A percentile compares a stretch with the other conserved stretches of the same genome.
These are phyloP conservation scores for Termitomyces sp. DNA, from an alignment of 768 basidiomycete genomes.

Conservation along the genomic window DNA sequence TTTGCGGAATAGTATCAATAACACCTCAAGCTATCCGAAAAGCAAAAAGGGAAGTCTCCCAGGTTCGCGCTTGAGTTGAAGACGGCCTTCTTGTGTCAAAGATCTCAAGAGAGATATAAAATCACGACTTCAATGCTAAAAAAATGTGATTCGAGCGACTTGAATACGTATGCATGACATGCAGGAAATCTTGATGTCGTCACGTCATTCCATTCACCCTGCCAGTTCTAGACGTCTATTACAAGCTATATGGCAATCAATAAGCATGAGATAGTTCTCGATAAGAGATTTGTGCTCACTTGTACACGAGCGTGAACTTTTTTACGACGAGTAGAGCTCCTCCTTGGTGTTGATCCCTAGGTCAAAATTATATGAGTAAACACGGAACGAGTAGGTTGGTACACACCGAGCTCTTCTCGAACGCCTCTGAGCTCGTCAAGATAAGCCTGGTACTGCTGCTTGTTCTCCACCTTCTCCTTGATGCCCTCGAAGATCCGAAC, in stretches of 20 bases:
- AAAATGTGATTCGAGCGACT: not conserved
- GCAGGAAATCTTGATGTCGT: constrained; percentile 3
- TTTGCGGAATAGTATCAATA: not conserved
- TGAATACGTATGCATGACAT: not conserved
- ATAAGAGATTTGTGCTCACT: not conserved
- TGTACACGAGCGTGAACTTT: constrained; percentile 10
- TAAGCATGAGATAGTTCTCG: not conserved
- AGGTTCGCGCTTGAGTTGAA: not conserved
- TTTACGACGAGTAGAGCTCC: constrained; percentile 37
- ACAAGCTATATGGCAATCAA: constrained; percentile 4
- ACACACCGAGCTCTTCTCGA: constrained; percentile 85
- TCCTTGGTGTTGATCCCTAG: constrained; percentile 38
- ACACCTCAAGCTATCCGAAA: not conserved
- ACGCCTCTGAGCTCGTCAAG: constrained; percentile 85
- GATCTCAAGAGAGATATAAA: not conserved
- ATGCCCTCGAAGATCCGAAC: constrained; percentile 95
- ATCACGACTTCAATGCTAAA: not conserved
- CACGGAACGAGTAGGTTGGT: not conserved
- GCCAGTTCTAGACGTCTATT: constrained; percentile 12
- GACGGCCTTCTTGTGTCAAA: not conserved
- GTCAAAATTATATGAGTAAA: not conserved
- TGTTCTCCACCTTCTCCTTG: constrained; percentile 97
- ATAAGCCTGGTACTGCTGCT: constrained; percentile 90
- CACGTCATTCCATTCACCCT: constrained; percentile 9
- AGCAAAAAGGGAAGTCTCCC: not conserved